Base-by-base conservation (phyloP, 2,329 filamentous ascomycete genomes). In the Aspergillus amoenus region DNA sequence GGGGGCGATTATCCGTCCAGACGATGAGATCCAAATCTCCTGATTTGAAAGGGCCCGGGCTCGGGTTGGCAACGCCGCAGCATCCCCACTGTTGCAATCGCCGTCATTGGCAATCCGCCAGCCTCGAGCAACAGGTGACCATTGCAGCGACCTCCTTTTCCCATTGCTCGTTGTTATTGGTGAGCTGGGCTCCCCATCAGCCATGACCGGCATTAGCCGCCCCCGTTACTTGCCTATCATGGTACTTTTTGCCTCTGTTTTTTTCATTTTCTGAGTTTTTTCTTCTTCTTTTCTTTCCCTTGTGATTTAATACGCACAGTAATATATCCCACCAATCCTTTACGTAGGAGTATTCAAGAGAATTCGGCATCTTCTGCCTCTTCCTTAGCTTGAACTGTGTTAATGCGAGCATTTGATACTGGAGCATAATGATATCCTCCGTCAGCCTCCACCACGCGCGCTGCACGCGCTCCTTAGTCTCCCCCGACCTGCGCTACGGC, bases 401-500 rank as follows among this genome's bases (percentile, higher is more conserved):
- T 37, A 37, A 15, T 37, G 34, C 12, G 15, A 37, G 15, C 15
- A 37, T 21, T 27, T 40, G 32, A 49, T 40, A 39, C 24, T 21
- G n/a, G 47, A 30, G 7, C 18, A 43, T 21, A n/a, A n/a, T 37
- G 34, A 30, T 47, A 47, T 42, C 32, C 24, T 52, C 52, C 18
- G 52, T 55, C 53, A 61, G 52, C 53, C 55, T 62, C 55, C 57
- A 58, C 56, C 57, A 48, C 55, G 64, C 56, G 61, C 63, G 65
- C 65, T 66, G 66, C 66, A 70, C 68, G 63, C 27, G 27, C 27
- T 30, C 27, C 27, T 9, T 30, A 30, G 27, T 30, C 27, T 30
- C 24, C 68, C 70, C 71, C 71, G 65, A 67, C 67, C 42, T 73
- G 64, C 72, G 63, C 72, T 74, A 74, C 64, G 55, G 65, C 68